Base-by-base conservation (phyloP, 2,329 filamentous ascomycete genomes). In the Pseudocercospora cruenta region DNA sequence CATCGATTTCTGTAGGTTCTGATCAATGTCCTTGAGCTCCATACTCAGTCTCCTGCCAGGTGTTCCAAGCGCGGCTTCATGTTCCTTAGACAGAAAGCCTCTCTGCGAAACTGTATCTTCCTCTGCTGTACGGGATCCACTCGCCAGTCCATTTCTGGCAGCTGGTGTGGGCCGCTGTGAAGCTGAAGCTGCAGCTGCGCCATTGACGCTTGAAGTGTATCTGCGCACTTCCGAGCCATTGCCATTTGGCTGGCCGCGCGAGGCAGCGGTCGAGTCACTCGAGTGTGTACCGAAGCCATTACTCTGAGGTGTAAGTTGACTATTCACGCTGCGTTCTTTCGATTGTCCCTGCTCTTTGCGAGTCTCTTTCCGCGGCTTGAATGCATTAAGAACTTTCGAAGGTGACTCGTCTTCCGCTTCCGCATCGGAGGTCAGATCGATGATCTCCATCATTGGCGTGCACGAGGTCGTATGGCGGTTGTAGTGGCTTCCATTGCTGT, bases 331-430 rank as follows among this genome's bases (percentile, higher is more conserved):
- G 24, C 22, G 51, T 12, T 3, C 4, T n/a, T 55, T 16, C 12
- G n/a, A n/a, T 5, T 16, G 26, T 14, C 8, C 22, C 24, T 19
- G 22, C 24, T 55, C 51, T 31, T 33, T 24, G 0, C 51, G 24
- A 14, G 51, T 58, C 16, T 58, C 36, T 59, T 66, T 22, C 16
- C 39, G 31, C 47, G 62, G 24, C n/a, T 60, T 14, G 19, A 67
- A 63, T 4, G 62, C 31, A 10, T 57, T 49, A 14, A 67, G 54
- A 2, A 65, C n/a, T n/a, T 62, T 67, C 16, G 26, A 58, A 1
- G 65, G 65, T 21, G 66, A 65, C 28, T 65, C 59, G 9, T 67
- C 66, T 21, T 64, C 60, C 9, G 24, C 66, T 21, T 64, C 60
- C 9, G 24, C 22, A 4, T 54, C 49, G 1, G 66, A 67, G 2